Conservation (phyloP, 2,329 filamentous ascomycete species). For the Penicillium sp. region DNA sequence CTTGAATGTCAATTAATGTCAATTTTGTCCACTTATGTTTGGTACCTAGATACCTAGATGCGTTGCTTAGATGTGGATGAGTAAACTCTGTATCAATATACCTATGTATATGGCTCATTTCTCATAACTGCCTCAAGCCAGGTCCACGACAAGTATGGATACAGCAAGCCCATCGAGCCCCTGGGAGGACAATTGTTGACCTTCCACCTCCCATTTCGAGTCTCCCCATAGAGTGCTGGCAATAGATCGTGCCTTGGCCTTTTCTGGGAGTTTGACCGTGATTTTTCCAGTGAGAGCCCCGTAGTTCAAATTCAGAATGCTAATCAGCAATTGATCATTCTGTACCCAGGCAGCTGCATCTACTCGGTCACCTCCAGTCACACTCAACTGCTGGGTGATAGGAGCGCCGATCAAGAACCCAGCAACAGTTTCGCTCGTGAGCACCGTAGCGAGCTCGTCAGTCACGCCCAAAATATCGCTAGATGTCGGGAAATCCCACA, state of each 20-base stretch:
- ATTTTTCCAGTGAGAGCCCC: slow-evolving; percentile 3
- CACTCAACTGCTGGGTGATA: slow-evolving; percentile 21
- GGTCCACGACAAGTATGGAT: not conserved
- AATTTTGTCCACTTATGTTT: no score
- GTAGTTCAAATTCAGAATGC: slow-evolving; percentile 36
- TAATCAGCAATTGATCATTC: slow-evolving; percentile 34
- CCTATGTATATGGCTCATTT: no score
- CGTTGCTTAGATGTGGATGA: no score
- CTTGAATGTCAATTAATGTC: no score
- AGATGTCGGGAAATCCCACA: slow-evolving; percentile 47
- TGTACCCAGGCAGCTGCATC: slow-evolving; percentile 43
- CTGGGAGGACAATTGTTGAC: not conserved
- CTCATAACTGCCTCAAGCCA: not conserved
- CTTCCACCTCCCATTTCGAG: not conserved
- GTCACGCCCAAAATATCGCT: slow-evolving; percentile 32
- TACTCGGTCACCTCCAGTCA: slow-evolving; percentile 23
- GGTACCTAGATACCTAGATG: no score
- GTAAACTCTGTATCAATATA: no score
- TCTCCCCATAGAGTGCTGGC: slow-evolving; percentile 1
- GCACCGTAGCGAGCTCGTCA: slow-evolving; percentile 36
- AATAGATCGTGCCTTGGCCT: not conserved
- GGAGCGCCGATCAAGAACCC: slow-evolving; percentile 36
- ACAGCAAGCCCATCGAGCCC: not conserved
- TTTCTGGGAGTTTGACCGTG: slow-evolving; percentile 14
- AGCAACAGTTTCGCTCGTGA: slow-evolving; percentile 31